These are phyloP conservation scores for Dioszegia hungarica DNA, from an alignment of 768 basidiomycete species.

Conservation along the genomic window DNA sequence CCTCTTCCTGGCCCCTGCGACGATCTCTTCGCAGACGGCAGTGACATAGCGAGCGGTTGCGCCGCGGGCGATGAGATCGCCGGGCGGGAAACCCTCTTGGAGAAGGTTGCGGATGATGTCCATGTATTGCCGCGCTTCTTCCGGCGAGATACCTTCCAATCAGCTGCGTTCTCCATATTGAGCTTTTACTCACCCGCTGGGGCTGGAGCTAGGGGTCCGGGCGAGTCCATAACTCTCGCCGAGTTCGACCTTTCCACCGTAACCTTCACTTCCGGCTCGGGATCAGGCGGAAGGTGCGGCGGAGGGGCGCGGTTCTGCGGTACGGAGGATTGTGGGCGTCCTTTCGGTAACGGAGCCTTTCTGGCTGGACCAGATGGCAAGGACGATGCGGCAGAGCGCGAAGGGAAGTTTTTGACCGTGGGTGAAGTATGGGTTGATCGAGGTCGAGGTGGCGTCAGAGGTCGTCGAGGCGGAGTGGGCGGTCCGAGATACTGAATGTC, in stretches of 20 bases:
- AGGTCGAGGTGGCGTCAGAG: neutral
- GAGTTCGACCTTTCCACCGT: neutral
- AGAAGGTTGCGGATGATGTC: slow-evolving; percentile 35
- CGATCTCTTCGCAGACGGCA: slow-evolving; percentile 35
- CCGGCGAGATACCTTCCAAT: slow-evolving; percentile 21
- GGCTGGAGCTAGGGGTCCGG: slow-evolving; percentile 4
- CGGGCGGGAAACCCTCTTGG: slow-evolving; percentile 29
- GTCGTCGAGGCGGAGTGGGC: neutral
- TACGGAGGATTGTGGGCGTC: no score
- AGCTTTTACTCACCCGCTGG: slow-evolving; percentile 15
- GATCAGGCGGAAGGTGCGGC: no score
- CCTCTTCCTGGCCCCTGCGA: slow-evolving; percentile 9
- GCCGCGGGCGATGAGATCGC: slow-evolving; percentile 23
- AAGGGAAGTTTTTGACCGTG: no score
- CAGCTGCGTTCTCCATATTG: neutral
- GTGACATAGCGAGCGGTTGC: slow-evolving; percentile 31
- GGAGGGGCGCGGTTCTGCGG: no score
- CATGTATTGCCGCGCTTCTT: slow-evolving; percentile 32
- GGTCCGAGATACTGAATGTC: neutral
- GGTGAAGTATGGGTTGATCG: no score
- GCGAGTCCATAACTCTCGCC: neutral
- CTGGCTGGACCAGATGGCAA: no score
- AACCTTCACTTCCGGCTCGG: neutral
- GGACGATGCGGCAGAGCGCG: no score
- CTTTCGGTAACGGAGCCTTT: no score